A percentile compares a stretch with the other conserved stretches of the same genome.
phyloP scores from a whole-genome alignment of 805 yeast genomes.

The Cyberlindnera mycetangii region DNA sequence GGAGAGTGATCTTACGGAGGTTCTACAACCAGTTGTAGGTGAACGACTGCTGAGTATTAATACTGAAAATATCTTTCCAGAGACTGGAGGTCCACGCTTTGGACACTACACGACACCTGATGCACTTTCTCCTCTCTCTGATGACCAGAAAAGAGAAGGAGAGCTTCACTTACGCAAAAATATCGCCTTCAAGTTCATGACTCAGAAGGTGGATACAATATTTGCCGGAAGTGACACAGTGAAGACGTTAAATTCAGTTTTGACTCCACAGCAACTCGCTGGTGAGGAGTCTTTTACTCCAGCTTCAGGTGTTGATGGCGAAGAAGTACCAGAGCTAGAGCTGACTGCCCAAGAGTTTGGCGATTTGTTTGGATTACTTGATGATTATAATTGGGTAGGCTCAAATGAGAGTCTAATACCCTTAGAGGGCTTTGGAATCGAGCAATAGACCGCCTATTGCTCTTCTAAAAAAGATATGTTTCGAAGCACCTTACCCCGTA shows the following conservation, averaged over 20 bases:
- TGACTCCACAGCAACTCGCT: not conserved
- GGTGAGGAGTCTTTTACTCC: not conserved
- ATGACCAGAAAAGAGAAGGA: not conserved
- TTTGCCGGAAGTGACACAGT: not conserved
- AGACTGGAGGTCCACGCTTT: not conserved
- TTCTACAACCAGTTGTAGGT: conserved; percentile 17
- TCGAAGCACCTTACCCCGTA: too few relatives aligned
- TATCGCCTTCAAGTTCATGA: not conserved
- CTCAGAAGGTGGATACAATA: not conserved
- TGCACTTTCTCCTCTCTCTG: not conserved
- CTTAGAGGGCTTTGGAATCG: too few relatives aligned
- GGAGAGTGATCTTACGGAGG: conserved; percentile 12
- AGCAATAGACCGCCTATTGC: too few relatives aligned
- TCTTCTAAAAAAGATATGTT: too few relatives aligned
- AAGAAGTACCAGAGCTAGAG: too few relatives aligned
- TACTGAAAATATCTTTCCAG: not conserved
- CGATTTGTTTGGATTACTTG: conserved; percentile 7
- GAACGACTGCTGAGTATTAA: not conserved
- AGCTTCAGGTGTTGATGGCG: not conserved
- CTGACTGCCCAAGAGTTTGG: conserved; percentile 4
- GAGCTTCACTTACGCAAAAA: not conserved
- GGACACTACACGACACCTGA: not conserved
- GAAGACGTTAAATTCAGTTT: not conserved
- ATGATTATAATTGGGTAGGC: conserved; percentile 6
- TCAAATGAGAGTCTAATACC: too few relatives aligned